Evolutionary conservation across 2,329 filamentous ascomycete species (phyloP).

Genomic region (Hymenoscyphus occultus): DNA sequence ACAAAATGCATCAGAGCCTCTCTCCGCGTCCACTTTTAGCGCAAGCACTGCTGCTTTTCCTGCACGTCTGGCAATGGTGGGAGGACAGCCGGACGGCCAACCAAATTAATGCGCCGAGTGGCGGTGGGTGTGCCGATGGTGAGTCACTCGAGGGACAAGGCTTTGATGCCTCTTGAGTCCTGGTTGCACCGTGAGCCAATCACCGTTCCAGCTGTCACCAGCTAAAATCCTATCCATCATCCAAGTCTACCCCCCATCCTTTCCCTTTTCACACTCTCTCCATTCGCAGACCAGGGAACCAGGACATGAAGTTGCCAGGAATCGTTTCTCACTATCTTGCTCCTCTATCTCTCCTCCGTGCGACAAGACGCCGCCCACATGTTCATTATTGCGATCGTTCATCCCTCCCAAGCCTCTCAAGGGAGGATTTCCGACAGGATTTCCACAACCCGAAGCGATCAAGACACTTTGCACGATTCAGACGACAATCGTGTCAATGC

Average conservation of each 20-base stretch:
- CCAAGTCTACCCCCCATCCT: background rate
- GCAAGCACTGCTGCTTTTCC: background rate
- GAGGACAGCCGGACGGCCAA: background rate
- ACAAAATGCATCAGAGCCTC: slow-evolving; percentile 4
- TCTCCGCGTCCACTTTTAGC: background rate
- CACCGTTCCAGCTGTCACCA: background rate
- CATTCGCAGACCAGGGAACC: background rate
- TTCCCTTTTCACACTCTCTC: background rate
- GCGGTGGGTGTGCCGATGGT: background rate
- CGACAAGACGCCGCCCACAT: background rate
- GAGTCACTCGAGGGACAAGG: background rate
- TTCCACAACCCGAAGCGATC: background rate
- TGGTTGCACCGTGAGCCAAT: background rate
- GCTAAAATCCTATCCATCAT: background rate
- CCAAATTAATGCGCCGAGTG: background rate
- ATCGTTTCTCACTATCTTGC: background rate
- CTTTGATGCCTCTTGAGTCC: background rate
- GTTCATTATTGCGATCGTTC: background rate
- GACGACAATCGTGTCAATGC: background rate
- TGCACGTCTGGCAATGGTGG: background rate
- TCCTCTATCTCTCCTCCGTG: background rate
- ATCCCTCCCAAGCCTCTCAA: background rate
- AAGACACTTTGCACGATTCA: slow-evolving; percentile 1
- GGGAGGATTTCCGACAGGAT: background rate
- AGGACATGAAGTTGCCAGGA: background rate